A percentile compares a stretch with the other conserved stretches of the same genome.
Evolutionary conservation across 2,329 filamentous ascomycete species (phyloP).

Genomic region (Penicillium sp.): DNA sequence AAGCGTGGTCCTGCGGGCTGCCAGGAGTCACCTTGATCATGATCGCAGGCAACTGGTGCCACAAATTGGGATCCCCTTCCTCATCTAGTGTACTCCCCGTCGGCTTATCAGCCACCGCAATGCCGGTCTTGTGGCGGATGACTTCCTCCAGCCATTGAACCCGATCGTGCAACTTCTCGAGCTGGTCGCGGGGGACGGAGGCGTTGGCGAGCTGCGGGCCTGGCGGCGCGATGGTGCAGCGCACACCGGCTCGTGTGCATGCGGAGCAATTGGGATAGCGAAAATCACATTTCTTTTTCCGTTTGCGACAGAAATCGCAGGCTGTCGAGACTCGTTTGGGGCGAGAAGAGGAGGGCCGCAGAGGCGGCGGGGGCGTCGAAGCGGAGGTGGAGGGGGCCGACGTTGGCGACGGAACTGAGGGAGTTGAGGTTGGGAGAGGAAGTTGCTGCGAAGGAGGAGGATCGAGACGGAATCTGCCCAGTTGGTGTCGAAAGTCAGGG

Average conservation of each 20-base stretch:
- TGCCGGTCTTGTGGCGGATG: constrained; percentile 40
- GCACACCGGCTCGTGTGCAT: constrained; percentile 46
- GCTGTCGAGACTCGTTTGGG: constrained; percentile 46
- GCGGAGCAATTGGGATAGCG: constrained; percentile 48
- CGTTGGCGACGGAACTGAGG: constrained; percentile 7
- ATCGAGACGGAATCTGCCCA: constrained; percentile 31
- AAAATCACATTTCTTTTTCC: constrained; percentile 50
- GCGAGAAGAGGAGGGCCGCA: constrained; percentile 21
- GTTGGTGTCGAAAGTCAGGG: constrained; percentile 30
- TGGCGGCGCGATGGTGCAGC: constrained; percentile 45
- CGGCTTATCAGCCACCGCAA: constrained; percentile 37
- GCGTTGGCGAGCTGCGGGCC: constrained; percentile 44
- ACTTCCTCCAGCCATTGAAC: constrained; percentile 46
- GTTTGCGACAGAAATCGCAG: constrained; percentile 47
- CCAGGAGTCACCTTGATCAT: constrained; percentile 41
- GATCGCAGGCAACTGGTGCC: constrained; percentile 45
- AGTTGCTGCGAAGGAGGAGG: constrained; percentile 18
- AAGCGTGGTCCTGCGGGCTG: constrained; percentile 25
- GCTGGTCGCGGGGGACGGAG: constrained; percentile 45
- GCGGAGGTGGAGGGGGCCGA: neutral
- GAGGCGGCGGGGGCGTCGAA: constrained; percentile 9
- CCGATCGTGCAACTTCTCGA: constrained; percentile 46
- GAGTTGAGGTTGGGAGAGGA: constrained; percentile 5
- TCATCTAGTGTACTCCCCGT: constrained; percentile 41
- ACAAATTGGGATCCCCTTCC: constrained; percentile 41